A percentile compares a stretch with the other conserved stretches of the same genome.
phyloP scores from a whole-genome alignment of 176 grass and related monocot species.

The Oryza meridionalis region DNA sequence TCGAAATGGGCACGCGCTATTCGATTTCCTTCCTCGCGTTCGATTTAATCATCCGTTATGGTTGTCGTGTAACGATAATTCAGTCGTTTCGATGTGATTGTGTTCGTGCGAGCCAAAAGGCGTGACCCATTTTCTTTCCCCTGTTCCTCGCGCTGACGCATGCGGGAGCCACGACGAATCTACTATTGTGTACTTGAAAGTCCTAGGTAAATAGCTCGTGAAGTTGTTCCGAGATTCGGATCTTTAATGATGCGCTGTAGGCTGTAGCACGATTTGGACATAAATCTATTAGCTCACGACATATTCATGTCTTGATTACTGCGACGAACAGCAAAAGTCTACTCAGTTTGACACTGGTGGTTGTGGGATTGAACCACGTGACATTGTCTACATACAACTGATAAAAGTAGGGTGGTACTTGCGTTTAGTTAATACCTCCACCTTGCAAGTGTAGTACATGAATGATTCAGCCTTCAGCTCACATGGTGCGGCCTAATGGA shows the following conservation, averaged over 20 bases:
- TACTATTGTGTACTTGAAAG: not conserved
- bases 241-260: not conserved
- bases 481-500: not conserved
- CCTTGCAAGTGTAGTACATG: not conserved
- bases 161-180: not conserved
- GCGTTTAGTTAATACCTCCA: not conserved
- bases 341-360: not conserved
- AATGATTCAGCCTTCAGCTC: constrained; percentile 14
- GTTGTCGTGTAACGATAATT: not conserved
- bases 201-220: not conserved
- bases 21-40: not conserved
- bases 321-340: not conserved
- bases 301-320: not conserved
- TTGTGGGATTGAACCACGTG: constrained; percentile 37
- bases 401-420: not conserved
- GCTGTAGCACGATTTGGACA: not conserved
- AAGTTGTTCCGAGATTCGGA: not conserved
- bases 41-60: not conserved
- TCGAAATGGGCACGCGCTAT: constrained; percentile 1
- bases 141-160: not conserved
- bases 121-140: not conserved
- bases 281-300: not conserved
- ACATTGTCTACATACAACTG: not conserved
- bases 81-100: not conserved
- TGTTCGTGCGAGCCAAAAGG: constrained; percentile 22